These are phyloP conservation scores for Microbotryomycetes sp. DNA, from an alignment of 1,284 basidiomycete genomes.

Conservation along the genomic window DNA sequence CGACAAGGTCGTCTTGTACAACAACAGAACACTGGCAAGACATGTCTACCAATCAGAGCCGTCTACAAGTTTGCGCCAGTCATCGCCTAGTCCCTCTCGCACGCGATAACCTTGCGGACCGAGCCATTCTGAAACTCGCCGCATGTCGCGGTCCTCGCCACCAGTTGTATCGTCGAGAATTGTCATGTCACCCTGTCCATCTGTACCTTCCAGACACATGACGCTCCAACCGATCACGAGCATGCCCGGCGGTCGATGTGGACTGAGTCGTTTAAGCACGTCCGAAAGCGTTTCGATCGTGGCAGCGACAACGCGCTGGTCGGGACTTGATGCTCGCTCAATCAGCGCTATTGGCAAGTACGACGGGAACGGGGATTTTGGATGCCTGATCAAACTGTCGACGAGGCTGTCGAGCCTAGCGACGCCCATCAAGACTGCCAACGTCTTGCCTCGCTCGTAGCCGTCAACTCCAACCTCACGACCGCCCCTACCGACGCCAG, in stretches of 20 bases:
- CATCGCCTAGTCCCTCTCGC: conserved; percentile 39
- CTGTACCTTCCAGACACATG: conserved; percentile 42
- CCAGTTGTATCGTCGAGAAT: conserved; percentile 46
- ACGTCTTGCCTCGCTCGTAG: conserved; percentile 71
- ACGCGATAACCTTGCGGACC: conserved; percentile 52
- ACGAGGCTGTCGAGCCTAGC: conserved; percentile 49
- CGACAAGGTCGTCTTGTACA: no score
- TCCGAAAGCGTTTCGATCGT: conserved; percentile 65
- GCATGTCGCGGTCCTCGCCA: conserved; percentile 45
- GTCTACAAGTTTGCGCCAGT: conserved; percentile 35
- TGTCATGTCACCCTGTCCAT: conserved; percentile 48
- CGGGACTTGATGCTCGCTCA: conserved; percentile 83
- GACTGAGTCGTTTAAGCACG: conserved; percentile 66
- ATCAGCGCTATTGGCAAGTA: conserved; percentile 83
- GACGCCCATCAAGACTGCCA: conserved; percentile 90
- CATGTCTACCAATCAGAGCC: neutral
- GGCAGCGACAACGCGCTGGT: conserved; percentile 76
- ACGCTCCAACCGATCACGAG: conserved; percentile 85
- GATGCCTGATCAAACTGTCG: conserved; percentile 14
- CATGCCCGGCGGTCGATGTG: conserved; percentile 92
- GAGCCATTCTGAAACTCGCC: conserved; percentile 55
- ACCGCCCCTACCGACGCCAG: conserved; percentile 82
- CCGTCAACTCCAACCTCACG: conserved; percentile 76
- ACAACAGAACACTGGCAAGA: neutral
- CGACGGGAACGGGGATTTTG: conserved; percentile 54